Conservation (phyloP, 495 filamentous ascomycete genomes). For the Neurospora sublineolata region DNA sequence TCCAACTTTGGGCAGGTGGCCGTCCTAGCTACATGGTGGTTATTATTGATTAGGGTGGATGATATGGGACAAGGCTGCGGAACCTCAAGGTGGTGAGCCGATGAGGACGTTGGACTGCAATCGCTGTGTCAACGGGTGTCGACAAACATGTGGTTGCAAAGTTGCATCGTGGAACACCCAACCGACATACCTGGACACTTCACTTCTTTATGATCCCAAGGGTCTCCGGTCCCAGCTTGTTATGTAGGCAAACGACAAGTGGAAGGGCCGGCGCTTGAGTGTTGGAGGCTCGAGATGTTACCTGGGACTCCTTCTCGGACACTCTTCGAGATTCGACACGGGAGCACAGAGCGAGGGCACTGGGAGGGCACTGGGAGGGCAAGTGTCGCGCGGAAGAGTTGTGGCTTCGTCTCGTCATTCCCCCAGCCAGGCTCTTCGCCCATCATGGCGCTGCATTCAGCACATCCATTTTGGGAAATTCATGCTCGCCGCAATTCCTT, state of each 20-base stretch:
- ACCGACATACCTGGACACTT: background rate
- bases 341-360: background rate
- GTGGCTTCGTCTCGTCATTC: background rate
- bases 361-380: background rate
- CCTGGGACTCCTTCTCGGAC: background rate
- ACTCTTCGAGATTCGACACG: background rate
- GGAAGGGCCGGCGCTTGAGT: background rate
- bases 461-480: background rate
- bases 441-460: background rate
- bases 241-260: background rate
- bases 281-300: background rate
- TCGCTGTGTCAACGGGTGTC: background rate
- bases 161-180: background rate
- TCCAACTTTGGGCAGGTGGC: background rate
- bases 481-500: background rate
- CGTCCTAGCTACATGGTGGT: background rate
- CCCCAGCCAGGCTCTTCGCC: background rate
- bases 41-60: background rate
- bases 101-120: background rate
- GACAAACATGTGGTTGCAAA: background rate
- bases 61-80: background rate
- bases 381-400: background rate
- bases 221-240: background rate
- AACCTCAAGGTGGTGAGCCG: background rate
- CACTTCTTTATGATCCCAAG: background rate